These are phyloP conservation scores for Scutellaria barbata DNA, from an alignment of 257 asterid species.

Conservation along the genomic window DNA sequence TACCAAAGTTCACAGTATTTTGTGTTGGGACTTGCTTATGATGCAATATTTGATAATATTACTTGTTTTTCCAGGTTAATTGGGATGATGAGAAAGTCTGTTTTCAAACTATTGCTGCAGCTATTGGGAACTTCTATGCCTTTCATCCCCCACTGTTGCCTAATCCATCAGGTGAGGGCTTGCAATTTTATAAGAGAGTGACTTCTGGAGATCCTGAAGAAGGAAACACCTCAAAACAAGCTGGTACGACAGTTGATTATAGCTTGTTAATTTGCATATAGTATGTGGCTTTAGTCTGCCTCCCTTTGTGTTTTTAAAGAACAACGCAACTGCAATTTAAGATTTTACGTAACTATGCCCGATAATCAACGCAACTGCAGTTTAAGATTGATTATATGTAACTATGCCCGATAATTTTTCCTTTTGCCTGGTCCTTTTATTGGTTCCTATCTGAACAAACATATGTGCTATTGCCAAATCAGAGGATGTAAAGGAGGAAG, in stretches of 20 bases:
- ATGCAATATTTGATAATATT: conserved; percentile 29
- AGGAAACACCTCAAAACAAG: conserved; percentile 43
- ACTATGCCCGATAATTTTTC: conserved; percentile 6
- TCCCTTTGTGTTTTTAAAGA: background rate
- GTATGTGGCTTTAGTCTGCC: background rate
- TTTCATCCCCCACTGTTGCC: conserved; percentile 95
- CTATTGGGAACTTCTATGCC: conserved; percentile 88
- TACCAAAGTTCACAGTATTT: conserved; percentile 5
- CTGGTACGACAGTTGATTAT: conserved; percentile 47
- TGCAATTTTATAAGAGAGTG: conserved; percentile 69
- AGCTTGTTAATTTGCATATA: conserved; percentile 22
- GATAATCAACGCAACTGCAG: background rate
- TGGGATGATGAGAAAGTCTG: conserved; percentile 91
- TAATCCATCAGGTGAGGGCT: conserved; percentile 80
- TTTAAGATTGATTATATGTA: too few relatives aligned
- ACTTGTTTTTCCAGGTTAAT: conserved; percentile 60
- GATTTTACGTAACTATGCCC: background rate
- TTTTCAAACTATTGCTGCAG: conserved; percentile 94
- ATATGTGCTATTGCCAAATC: conserved; percentile 34
- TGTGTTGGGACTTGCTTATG: conserved; percentile 17
- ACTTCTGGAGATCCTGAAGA: conserved; percentile 46
- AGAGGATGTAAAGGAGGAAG: conserved; percentile 55
- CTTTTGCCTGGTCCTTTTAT: conserved; percentile 7
- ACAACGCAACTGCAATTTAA: too few relatives aligned
- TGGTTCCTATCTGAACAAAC: conserved; percentile 19